Percentiles rank a stretch among this genome's conserved stretches.
Conservation (phyloP, 73 alveolate genomes). For the Symbiodinium pilosum region DNA sequence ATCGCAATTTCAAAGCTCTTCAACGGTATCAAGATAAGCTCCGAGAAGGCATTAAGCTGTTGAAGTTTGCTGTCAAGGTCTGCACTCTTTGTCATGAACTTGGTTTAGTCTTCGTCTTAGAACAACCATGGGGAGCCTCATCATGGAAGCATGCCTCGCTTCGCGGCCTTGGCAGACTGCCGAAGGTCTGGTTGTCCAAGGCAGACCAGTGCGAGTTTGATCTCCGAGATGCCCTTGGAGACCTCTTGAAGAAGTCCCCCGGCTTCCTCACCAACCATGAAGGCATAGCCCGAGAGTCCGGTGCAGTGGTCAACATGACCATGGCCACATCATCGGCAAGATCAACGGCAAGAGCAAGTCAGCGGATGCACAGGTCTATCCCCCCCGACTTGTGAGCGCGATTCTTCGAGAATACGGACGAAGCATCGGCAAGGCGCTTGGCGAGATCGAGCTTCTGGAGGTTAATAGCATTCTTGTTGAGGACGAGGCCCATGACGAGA, state of each 20-base stretch:
- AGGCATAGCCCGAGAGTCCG: neutral
- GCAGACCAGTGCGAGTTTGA: conserved; percentile 4
- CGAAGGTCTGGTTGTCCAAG: neutral
- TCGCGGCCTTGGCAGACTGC: neutral
- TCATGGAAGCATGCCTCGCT: conserved; percentile 2
- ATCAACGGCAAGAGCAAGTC: neutral
- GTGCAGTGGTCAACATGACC: neutral
- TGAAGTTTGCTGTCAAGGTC: neutral
- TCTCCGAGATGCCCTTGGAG: neutral
- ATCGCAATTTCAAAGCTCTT: neutral
- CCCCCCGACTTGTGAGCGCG: neutral
- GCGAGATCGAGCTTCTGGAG: neutral
- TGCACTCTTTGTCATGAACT: neutral
- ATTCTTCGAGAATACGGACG: neutral
- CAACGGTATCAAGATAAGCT: neutral
- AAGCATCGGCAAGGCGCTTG: neutral
- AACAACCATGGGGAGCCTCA: conserved; percentile 15
- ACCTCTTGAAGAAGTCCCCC: neutral
- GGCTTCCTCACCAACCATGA: conserved; percentile 43
- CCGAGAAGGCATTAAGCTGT: neutral
- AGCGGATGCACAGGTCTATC: neutral
- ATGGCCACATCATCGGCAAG: neutral
- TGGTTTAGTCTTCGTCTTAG: neutral
- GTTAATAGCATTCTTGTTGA: neutral
- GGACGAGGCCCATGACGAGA: neutral